Evolutionary conservation across 345 rosid genomes (phyloP).

Genomic region (Lepidium africanum): DNA sequence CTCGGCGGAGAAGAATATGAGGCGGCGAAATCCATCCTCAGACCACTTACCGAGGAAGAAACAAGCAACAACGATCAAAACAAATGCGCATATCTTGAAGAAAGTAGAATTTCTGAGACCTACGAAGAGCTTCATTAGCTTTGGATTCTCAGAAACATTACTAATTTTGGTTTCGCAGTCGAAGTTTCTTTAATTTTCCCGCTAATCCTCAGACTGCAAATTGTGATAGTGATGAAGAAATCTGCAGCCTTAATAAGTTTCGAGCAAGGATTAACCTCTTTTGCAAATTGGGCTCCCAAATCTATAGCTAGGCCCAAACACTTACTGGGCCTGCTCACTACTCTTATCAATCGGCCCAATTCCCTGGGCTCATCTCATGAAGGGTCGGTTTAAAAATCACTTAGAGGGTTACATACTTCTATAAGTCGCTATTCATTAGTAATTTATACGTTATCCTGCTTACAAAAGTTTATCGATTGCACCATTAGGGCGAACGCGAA

Average conservation of each 20-base stretch:
- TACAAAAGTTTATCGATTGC: not conserved
- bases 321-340: no score
- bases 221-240: not conserved
- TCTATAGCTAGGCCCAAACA: no score
- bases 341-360: no score
- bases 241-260: not conserved
- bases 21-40: conserved; percentile 48
- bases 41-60: conserved; percentile 92
- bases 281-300: no score
- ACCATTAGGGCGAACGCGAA: conserved; percentile 11
- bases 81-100: conserved; percentile 42
- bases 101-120: conserved; percentile 31
- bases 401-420: no score
- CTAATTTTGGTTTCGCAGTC: not conserved
- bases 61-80: conserved; percentile 51
- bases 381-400: no score
- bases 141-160: not conserved
- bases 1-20: conserved; percentile 66
- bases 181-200: not conserved
- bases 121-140: conserved; percentile 44
- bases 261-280: no score
- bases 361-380: no score
- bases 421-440: no score
- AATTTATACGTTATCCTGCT: no score
- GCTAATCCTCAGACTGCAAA: not conserved